Evolutionary conservation across 2,329 filamentous ascomycete species (phyloP), one percentile per base, ranked within the genome.

Genomic region (Alternaria sp.): DNA sequence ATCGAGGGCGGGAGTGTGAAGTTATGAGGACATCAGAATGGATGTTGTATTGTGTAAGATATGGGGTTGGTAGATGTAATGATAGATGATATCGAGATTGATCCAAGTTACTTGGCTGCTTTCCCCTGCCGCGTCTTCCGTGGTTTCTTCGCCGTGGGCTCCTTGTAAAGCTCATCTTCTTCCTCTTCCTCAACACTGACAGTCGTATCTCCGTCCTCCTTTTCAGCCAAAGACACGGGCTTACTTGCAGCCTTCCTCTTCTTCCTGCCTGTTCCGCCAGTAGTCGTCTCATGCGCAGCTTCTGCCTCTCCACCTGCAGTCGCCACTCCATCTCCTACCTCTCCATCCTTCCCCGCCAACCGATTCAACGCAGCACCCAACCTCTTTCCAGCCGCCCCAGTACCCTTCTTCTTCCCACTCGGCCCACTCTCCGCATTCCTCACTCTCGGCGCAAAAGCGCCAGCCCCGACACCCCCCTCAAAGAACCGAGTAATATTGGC

Each of bases 401-500:
- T 77, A 3, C 77, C 77, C 64, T 71, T 76, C 64, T 70, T 73
- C 67, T 71, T 72, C 50, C 76, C 91, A 74, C 90, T 94, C 41
- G 87, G 88, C 11, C 70, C 71, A 63, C 87, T 87, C 10, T 61
- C 71, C 12, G 82, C 85, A 25, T 83, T 80, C 60, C 84, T 87
- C 66, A 90, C 89, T 60, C 91, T 86, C 0, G 92, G 92, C 23
- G 87, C 92, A 81, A 93, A 94, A 0, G 87, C 87, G 0, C 92
- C 92, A 0, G 86, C 86, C 0, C 92, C 92, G 0, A 93, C 89
- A 5, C 83, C 81, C 0, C 95, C 95, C 12, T 89, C 88, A 78
- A 98, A 97, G 79, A 90, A 99, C 23, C 90, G 86, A n/a, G 96
- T 99, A 69, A 99, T 97, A 71, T 99, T 99, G 62, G 89, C 90